These are phyloP conservation scores for Trichaptum fuscoviolaceum DNA, from an alignment of 768 basidiomycete genomes.

Conservation along the genomic window DNA sequence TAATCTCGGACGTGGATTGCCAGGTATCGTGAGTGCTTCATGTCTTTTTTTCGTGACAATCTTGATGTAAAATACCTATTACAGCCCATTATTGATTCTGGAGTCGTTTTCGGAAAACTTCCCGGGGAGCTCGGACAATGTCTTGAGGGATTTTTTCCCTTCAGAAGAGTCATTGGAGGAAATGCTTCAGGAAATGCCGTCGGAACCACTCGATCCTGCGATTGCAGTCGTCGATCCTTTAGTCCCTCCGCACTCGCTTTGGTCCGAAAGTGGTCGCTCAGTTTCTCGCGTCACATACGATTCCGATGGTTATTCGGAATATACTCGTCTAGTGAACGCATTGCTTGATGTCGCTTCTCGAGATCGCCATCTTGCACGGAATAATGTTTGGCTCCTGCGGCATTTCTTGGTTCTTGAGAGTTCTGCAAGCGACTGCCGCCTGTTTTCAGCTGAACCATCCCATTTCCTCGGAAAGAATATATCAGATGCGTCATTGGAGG, in stretches of 20 bases:
- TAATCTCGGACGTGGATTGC: slow-evolving; percentile 32
- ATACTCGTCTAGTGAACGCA: slow-evolving; percentile 57
- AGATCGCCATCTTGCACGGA: slow-evolving; percentile 56
- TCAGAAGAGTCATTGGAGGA: slow-evolving; percentile 38
- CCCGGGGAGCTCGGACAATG: slow-evolving; percentile 34
- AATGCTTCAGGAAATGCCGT: slow-evolving; percentile 41
- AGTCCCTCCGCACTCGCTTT: slow-evolving; percentile 39
- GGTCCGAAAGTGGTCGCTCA: slow-evolving; percentile 11
- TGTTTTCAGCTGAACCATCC: slow-evolving; percentile 43
- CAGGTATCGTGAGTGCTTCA: slow-evolving; percentile 1
- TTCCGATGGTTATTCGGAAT: slow-evolving; percentile 48
- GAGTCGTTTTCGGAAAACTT: slow-evolving; percentile 14
- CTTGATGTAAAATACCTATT: background rate
- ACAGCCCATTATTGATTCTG: background rate
- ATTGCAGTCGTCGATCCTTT: slow-evolving; percentile 56
- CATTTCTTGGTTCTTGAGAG: slow-evolving; percentile 61
- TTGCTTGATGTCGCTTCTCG: slow-evolving; percentile 49
- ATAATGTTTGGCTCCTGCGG: slow-evolving; percentile 60
- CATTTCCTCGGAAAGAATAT: slow-evolving; percentile 41
- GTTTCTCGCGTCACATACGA: slow-evolving; percentile 29
- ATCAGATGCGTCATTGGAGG: slow-evolving; percentile 29
- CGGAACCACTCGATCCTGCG: slow-evolving; percentile 45
- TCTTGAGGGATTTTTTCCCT: slow-evolving; percentile 50
- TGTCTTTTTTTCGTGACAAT: background rate
- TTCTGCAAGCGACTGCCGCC: slow-evolving; percentile 57